Base-by-base conservation (phyloP, 305 asterid genomes). In the Fraxinus greggii region DNA sequence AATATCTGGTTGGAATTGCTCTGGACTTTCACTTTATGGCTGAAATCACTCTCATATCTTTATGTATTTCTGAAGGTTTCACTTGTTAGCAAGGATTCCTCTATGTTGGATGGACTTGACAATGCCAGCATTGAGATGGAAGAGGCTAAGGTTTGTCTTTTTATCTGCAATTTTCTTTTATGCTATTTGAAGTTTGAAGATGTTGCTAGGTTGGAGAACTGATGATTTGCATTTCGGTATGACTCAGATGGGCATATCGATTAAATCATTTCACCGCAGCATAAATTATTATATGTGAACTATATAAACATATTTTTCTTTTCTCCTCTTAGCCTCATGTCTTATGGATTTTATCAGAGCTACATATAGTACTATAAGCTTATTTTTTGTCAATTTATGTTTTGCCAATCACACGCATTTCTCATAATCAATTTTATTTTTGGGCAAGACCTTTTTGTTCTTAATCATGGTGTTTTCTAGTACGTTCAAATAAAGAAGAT, bases 51-150 rank as follows among this genome's bases (percentile, higher is more conserved):
- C 80, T 75, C 76, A 72, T 54, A 78, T 70, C 84, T 51, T 75
- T 45, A 33, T 56, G 1, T 59, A 15, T n/a, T 82, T 67, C 80
- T 72, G 9, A 80, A 95, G 99, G 99, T 95, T 86, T 95, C 99
- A 77, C 98, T 95, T 29, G 99, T 95, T 79, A 95, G 99, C 93
- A 95, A 95, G 89, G 99, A 95, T 87, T 93, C 98, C 45, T 95
- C 98, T 76, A 95, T 94, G 98, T 86, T 95, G 90, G 99, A 95
- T 81, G 99, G 98, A 80, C 97, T 94, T 82, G 98, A 93, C 80
- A 93, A 90, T 83, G 98, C 98, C 86, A 92, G 98, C 82, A 84
- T 86, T 69, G 93, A 93, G 92, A 95, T 95, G 92, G 92, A 89
- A 80, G 94, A 93, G 88, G 98, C 99, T 72, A 95, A 95, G 99